Base-by-base conservation (phyloP, 1,139 yeast genomes). In the Hyphopichia buzzinii region DNA sequence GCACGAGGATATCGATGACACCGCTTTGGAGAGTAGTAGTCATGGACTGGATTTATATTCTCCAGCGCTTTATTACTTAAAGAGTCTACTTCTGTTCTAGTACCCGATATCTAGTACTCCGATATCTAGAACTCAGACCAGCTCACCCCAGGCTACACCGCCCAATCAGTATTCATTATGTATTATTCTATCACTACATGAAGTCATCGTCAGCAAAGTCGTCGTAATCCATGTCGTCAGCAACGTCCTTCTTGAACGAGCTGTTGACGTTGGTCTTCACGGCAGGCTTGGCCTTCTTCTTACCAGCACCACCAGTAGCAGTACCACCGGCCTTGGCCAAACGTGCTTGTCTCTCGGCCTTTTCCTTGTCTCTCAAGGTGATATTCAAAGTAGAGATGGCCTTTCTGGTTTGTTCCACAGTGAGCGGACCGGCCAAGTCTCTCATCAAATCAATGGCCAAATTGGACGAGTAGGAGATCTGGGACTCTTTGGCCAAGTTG, bases 271-370 rank as follows among this genome's bases (percentile, higher is more conserved):
- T 82, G 35, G 90, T 79, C 50, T 86, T 86, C 23, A 74, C 80
- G 23, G 79, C 78, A 22, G 77, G 74, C 72, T 88, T 89, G 45
- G 82, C 90, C 78, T 90, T 89, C 80, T 88, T 86, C 75, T 87
- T 88, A 55, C 96, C 97, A 23, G 95, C 92, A 58, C 97, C 95
- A 55, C 94, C 95, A 31, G 94, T 84, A 29, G 92, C 80, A 33
- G 92, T 84, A 45, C 92, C 92, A 43, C 92, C 92, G 32, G 88
- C 76, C 58, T 81, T 83, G 53, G 83, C 77, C 53, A 84, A 68
- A 65, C 95, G 77, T 3, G 84, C 87, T 53, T 75, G 84, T 70
- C 97, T 86, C 67, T 90, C 97, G 41, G 83, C 84, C 59, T 82
- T 84, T 62, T 84, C 92, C 68, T 92, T 92, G 39, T 89, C 96